phyloP scores from a whole-genome alignment of 192 early-diverging fungal genomes.

The Jimgerdemannia lactiflua region DNA sequence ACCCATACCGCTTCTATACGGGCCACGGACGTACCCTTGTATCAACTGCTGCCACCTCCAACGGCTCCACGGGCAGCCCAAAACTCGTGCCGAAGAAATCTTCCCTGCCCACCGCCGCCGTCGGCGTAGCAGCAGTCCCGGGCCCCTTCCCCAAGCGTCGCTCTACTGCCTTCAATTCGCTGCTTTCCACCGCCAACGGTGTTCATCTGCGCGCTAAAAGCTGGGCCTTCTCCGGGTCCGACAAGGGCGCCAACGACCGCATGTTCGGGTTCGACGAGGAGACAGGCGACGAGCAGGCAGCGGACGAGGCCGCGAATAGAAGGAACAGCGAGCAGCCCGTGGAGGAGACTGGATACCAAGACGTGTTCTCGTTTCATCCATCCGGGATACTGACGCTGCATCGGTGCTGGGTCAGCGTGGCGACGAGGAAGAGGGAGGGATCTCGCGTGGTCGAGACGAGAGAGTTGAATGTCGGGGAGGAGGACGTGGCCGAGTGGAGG shows the following conservation, averaged over 20 bases:
- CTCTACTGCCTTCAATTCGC: background rate
- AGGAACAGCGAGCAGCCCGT: constrained; percentile 32
- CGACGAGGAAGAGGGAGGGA: constrained; percentile 39
- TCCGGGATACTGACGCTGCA: constrained; percentile 54
- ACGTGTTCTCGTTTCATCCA: constrained; percentile 56
- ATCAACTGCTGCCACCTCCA: no score
- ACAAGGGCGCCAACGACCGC: constrained; percentile 22
- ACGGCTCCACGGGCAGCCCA: no score
- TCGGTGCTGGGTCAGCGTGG: constrained; percentile 46
- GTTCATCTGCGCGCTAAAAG: constrained; percentile 21
- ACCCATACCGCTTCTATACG: background rate
- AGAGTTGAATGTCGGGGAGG: constrained; percentile 46
- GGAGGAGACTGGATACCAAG: constrained; percentile 41
- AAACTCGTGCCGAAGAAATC: background rate
- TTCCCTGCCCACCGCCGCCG: background rate
- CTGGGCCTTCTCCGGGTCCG: constrained; percentile 15
- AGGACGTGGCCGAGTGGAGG: constrained; percentile 59
- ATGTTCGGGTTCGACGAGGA: constrained; percentile 35
- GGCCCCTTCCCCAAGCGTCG: constrained; percentile 14
- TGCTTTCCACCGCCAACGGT: background rate
- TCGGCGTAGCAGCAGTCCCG: background rate
- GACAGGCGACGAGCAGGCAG: constrained; percentile 7
- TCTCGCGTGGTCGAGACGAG: constrained; percentile 42
- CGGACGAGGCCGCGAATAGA: constrained; percentile 33
- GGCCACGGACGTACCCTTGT: no score